These are phyloP conservation scores for Falciphora oryzae DNA, from an alignment of 2,329 filamentous ascomycete genomes.

Conservation along the genomic window DNA sequence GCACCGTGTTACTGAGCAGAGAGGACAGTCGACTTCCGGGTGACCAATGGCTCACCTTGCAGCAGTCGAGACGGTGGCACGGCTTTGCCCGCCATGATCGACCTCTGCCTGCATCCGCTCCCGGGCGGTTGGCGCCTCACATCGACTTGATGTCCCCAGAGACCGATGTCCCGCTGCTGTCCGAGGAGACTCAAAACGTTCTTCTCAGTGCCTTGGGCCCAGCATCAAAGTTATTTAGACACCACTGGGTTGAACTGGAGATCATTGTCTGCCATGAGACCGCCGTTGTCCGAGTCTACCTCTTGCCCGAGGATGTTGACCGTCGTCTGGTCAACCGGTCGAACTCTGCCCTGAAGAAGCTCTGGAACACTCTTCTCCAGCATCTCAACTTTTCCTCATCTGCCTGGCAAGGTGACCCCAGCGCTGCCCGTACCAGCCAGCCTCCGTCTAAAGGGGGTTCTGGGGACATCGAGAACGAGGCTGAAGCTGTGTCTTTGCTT, in stretches of 20 bases:
- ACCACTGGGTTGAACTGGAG: constrained; percentile 39
- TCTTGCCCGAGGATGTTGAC: constrained; percentile 61
- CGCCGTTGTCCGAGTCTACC: constrained; percentile 46
- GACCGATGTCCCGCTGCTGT: constrained; percentile 2
- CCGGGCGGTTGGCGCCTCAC: not conserved
- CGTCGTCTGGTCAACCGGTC: constrained; percentile 46
- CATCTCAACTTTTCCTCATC: constrained; percentile 48
- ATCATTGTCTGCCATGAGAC: constrained; percentile 23
- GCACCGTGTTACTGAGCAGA: constrained; percentile 7
- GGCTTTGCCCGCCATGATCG: constrained; percentile 7
- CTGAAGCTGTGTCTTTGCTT: constrained; percentile 50
- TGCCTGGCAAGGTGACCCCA: constrained; percentile 48
- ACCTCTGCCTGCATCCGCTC: not conserved
- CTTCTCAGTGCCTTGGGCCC: constrained; percentile 14
- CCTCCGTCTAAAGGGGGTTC: constrained; percentile 9
- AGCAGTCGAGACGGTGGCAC: not conserved
- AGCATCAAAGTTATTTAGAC: constrained; percentile 25
- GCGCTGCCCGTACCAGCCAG: not conserved
- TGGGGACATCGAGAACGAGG: not conserved
- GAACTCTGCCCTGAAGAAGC: constrained; percentile 35
- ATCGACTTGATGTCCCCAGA: not conserved
- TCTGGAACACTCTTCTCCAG: constrained; percentile 42
- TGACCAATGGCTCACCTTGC: not conserved
- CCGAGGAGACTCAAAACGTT: constrained; percentile 11
- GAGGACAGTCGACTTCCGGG: not conserved